Percentiles rank a stretch among this genome's conserved stretches.
These are phyloP conservation scores for Phytopythium delawarense DNA, from an alignment of 352 stramenopile species.

Conservation along the genomic window DNA sequence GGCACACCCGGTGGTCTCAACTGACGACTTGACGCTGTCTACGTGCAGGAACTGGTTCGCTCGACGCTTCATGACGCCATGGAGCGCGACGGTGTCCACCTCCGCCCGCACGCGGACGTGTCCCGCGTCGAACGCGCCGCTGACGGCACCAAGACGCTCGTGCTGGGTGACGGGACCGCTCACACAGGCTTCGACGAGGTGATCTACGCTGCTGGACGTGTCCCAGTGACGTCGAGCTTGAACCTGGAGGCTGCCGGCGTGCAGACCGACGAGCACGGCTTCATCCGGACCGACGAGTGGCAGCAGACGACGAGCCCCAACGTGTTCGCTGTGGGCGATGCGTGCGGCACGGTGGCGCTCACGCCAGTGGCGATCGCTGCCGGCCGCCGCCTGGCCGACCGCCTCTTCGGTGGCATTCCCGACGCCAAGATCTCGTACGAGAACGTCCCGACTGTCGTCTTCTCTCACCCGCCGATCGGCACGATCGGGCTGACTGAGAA, in stretches of 20 bases:
- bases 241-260: slow-evolving; percentile 74
- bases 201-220: slow-evolving; percentile 78
- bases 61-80: slow-evolving; percentile 57
- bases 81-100: slow-evolving; percentile 41
- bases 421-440: slow-evolving; percentile 83
- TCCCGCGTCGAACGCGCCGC: slow-evolving; percentile 28
- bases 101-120: slow-evolving; percentile 46
- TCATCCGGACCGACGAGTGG: slow-evolving; percentile 87
- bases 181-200: slow-evolving; percentile 75
- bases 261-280: slow-evolving; percentile 47
- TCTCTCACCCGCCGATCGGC: slow-evolving; percentile 95
- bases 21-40: neutral
- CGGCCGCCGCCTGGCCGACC: slow-evolving; percentile 78
- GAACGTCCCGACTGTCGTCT: slow-evolving; percentile 94
- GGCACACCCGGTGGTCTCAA: neutral
- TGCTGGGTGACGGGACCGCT: slow-evolving; percentile 35
- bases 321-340: slow-evolving; percentile 81
- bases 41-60: slow-evolving; percentile 33
- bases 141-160: slow-evolving; percentile 53
- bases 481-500: slow-evolving; percentile 91
- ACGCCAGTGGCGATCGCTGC: slow-evolving; percentile 87
- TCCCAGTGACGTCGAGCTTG: slow-evolving; percentile 44
- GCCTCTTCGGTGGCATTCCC: slow-evolving; percentile 74
- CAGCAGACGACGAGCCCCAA: slow-evolving; percentile 85
- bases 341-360: slow-evolving; percentile 58